Conservation (phyloP, 225 moss, liverwort and hornwort genomes). For the Bryum argenteum region DNA sequence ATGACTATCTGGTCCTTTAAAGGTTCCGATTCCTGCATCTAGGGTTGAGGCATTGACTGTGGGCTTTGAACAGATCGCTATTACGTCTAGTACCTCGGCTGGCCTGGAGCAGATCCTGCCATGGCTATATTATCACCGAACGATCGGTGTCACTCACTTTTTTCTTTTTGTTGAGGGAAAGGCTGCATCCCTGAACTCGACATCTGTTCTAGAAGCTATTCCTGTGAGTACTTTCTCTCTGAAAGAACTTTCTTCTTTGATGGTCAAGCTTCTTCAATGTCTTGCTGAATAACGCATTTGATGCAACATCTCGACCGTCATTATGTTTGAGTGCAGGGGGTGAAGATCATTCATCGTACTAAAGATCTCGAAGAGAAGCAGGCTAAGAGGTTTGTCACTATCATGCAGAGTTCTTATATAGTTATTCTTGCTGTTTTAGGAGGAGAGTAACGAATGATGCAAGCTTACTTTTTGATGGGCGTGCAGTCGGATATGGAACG, state of each 20-base stretch:
- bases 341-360: constrained; percentile 91
- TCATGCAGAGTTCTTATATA: background rate
- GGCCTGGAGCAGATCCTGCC: constrained; percentile 96
- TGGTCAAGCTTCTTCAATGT: too few relatives aligned
- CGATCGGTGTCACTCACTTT: constrained; percentile 92
- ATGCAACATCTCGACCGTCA: constrained; percentile 20
- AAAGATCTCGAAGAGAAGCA: constrained; percentile 98
- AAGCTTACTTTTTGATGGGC: constrained; percentile 16
- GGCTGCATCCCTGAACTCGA: constrained; percentile 77
- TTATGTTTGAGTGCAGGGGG: constrained; percentile 67
- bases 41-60: constrained; percentile 25
- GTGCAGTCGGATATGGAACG: constrained; percentile 99
- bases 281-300: background rate
- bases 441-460: background rate
- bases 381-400: constrained; percentile 76
- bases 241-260: background rate
- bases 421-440: constrained; percentile 11
- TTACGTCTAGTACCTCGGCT: constrained; percentile 95
- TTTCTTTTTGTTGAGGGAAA: constrained; percentile 98
- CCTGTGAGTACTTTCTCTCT: constrained; percentile 56
- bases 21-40: constrained; percentile 1
- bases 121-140: constrained; percentile 93
- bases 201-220: constrained; percentile 89
- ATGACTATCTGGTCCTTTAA: too few relatives aligned
- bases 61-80: constrained; percentile 76